Evolutionary conservation across 345 rosid species (phyloP).

Genomic region (Salix koriyanagi): DNA sequence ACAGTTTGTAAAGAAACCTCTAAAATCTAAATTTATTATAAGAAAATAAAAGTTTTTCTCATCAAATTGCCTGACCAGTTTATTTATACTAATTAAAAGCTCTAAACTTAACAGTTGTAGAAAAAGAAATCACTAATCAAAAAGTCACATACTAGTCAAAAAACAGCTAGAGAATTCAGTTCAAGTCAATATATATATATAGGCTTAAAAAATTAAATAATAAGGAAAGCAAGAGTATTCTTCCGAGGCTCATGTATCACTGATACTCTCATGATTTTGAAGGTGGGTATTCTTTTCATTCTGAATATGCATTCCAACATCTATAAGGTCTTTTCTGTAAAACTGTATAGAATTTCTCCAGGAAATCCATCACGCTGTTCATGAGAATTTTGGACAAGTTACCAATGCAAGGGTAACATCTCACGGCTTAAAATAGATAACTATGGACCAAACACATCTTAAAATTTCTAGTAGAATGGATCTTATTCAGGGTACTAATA

Average conservation of each 20-base stretch:
- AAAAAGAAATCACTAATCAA: not conserved
- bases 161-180: not conserved
- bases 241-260: not conserved
- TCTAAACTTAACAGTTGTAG: not conserved
- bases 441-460: not conserved
- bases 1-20: not conserved
- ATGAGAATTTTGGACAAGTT: not conserved
- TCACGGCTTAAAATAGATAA: not conserved
- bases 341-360: not conserved
- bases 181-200: not conserved
- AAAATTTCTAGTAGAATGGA: not conserved
- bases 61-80: not conserved
- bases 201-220: not conserved
- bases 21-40: not conserved
- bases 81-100: not conserved
- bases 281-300: not conserved
- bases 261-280: not conserved
- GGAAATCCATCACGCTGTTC: not conserved
- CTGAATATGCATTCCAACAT: not conserved
- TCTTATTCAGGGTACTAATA: not conserved
- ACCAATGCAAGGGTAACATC: not conserved
- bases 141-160: not conserved
- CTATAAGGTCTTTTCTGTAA: not conserved
- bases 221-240: not conserved
- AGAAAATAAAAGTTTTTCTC: not conserved